These are phyloP conservation scores for Dactylonectria estremocensis DNA, from an alignment of 2,329 filamentous ascomycete genomes.

Conservation along the genomic window DNA sequence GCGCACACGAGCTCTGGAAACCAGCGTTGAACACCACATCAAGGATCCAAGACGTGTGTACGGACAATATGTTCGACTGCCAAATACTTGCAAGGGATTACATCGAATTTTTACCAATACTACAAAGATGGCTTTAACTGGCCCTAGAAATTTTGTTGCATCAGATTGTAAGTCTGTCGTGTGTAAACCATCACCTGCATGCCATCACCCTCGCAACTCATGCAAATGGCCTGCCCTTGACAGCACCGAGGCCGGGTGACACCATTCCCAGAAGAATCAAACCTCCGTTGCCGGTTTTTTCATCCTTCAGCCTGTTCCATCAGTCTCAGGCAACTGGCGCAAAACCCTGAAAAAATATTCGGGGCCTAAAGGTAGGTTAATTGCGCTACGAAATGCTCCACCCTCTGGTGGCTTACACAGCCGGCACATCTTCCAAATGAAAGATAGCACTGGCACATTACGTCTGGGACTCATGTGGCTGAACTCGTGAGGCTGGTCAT, in stretches of 20 bases:
- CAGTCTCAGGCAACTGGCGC: not conserved
- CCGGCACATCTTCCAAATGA: not conserved
- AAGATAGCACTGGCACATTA: not conserved
- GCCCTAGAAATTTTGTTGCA: not conserved
- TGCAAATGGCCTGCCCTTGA: no score
- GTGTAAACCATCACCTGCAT: not conserved
- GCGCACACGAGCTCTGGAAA: not conserved
- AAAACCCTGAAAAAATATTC: not conserved
- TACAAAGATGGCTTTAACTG: not conserved
- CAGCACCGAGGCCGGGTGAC: no score
- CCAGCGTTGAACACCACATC: not conserved
- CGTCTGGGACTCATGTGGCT: not conserved
- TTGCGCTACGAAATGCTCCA: not conserved
- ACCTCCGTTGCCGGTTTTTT: not conserved
- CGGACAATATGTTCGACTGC: not conserved
- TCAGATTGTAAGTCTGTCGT: not conserved
- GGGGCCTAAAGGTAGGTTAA: not conserved
- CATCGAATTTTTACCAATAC: not conserved
- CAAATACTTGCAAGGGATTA: not conserved
- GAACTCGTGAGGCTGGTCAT: not conserved
- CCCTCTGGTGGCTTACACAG: not conserved
- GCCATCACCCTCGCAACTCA: no score
- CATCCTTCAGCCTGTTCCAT: not conserved
- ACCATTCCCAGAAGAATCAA: not conserved
- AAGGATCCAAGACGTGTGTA: not conserved